phyloP scores from a whole-genome alignment of 305 asterid species.

The Solanum hybrid region DNA sequence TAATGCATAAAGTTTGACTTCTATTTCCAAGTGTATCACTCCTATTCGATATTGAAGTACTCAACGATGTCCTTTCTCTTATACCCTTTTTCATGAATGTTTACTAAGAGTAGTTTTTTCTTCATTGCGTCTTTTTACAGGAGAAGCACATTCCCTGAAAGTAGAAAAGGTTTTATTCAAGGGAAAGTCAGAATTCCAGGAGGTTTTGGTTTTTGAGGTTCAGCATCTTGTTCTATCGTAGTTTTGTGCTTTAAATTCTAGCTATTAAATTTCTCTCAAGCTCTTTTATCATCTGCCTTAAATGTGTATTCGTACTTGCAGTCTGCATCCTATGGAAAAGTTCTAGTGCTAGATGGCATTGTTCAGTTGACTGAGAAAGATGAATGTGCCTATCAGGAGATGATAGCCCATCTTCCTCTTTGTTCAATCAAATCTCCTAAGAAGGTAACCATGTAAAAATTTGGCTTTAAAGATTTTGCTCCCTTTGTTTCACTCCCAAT shows the following conservation, averaged over 20 bases:
- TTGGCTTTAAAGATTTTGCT: neutral
- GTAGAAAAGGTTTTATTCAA: slow-evolving; percentile 70
- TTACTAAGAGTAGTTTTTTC: neutral
- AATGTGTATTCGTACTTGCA: slow-evolving; percentile 20
- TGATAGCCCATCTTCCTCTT: slow-evolving; percentile 96
- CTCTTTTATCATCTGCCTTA: neutral
- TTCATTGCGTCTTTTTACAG: slow-evolving; percentile 17
- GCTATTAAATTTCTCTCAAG: neutral
- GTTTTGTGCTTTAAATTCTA: neutral
- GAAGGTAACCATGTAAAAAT: slow-evolving; percentile 34
- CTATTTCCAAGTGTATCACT: neutral
- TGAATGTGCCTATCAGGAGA: slow-evolving; percentile 97
- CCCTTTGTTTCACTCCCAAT: neutral
- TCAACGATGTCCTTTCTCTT: neutral
- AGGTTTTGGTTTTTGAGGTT: slow-evolving; percentile 93
- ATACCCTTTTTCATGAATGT: neutral
- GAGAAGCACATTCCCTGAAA: slow-evolving; percentile 88
- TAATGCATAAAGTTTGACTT: neutral
- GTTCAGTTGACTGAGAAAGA: slow-evolving; percentile 98
- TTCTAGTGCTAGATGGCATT: slow-evolving; percentile 93
- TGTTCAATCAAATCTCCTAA: slow-evolving; percentile 80
- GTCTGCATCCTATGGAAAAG: slow-evolving; percentile 82
- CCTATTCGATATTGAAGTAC: neutral
- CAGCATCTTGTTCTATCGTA: slow-evolving; percentile 9
- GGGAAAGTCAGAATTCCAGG: slow-evolving; percentile 81